Percentiles rank a stretch among this genome's conserved stretches.
phyloP scores from a whole-genome alignment of 495 filamentous ascomycete genomes.

The Penicillium atrosanguineum region DNA sequence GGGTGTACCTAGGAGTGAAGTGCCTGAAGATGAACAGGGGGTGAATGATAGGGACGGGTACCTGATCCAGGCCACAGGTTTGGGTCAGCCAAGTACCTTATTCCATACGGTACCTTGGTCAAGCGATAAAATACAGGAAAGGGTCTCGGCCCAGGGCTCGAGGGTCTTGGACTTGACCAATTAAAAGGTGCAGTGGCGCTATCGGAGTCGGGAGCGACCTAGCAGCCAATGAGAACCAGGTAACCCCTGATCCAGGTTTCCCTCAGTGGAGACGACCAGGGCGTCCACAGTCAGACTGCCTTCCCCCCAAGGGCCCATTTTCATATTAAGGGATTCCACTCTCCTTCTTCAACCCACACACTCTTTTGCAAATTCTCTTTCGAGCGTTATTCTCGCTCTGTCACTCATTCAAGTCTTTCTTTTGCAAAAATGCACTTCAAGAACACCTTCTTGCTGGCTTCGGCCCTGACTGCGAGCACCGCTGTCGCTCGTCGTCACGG shows the following conservation, averaged over 20 bases:
- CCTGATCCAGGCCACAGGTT: not conserved
- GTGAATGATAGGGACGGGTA: not conserved
- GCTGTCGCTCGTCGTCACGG: constrained; percentile 44
- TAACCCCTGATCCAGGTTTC: constrained; percentile 12
- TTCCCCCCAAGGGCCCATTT: constrained; percentile 1
- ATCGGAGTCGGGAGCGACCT: constrained; percentile 14
- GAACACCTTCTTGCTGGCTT: constrained; percentile 38
- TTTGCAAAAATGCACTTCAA: constrained; percentile 40
- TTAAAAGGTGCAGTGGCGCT: not conserved
- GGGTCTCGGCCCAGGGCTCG: not conserved
- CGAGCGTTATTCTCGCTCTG: constrained; percentile 25
- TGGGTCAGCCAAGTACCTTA: not conserved
- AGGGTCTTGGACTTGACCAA: constrained; percentile 1
- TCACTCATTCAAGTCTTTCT: constrained; percentile 30
- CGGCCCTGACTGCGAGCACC: constrained; percentile 43
- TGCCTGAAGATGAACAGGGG: not conserved
- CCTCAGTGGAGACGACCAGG: not conserved
- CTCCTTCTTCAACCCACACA: constrained; percentile 19
- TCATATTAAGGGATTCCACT: constrained; percentile 15
- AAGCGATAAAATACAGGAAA: not conserved
- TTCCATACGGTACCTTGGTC: too few species aligned
- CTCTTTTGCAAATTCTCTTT: constrained; percentile 23
- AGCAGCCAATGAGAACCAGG: constrained; percentile 6
- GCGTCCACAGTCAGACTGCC: not conserved
- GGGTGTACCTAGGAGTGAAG: not conserved